phyloP scores from a whole-genome alignment of 1,139 yeast species.

The Yamadazyma pseudoaaseri region DNA sequence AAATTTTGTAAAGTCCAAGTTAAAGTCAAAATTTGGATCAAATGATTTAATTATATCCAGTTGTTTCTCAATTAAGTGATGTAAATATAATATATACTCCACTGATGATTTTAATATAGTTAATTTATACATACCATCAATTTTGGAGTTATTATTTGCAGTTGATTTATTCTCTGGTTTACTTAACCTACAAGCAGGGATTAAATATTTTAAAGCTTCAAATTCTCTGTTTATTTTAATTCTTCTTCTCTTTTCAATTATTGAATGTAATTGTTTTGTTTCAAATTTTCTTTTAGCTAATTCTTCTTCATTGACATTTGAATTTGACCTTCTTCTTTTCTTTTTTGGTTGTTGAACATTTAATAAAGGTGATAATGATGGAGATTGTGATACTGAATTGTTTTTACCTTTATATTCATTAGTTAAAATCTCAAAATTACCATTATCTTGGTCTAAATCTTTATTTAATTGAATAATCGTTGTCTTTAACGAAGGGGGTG shows the following conservation, averaged over 20 bases:
- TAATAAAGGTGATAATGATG: conserved; percentile 9
- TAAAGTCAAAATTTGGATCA: conserved; percentile 29
- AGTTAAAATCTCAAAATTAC: conserved; percentile 42
- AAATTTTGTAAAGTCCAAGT: conserved; percentile 47
- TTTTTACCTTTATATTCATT: conserved; percentile 22
- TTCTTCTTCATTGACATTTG: conserved; percentile 50
- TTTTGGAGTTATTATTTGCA: conserved; percentile 26
- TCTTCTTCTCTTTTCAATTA: conserved; percentile 77
- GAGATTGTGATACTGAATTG: conserved; percentile 4
- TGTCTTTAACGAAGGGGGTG: conserved; percentile 62
- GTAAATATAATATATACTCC: conserved; percentile 71
- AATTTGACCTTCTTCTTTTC: conserved; percentile 48
- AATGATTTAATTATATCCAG: conserved; percentile 28
- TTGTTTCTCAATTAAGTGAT: conserved; percentile 53
- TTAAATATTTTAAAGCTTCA: conserved; percentile 72
- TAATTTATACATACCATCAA: conserved; percentile 75
- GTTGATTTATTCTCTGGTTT: conserved; percentile 10
- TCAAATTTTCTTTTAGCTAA: conserved; percentile 55
- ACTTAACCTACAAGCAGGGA: conserved; percentile 63
- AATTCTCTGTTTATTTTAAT: conserved; percentile 80
- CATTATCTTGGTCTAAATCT: conserved; percentile 42
- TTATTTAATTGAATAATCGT: conserved; percentile 60
- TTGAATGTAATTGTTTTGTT: conserved; percentile 66
- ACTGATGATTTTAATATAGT: conserved; percentile 80
- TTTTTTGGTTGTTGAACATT: conserved; percentile 24